Conservation (phyloP, 495 filamentous ascomycete genomes). For the Penicillium lagena region DNA sequence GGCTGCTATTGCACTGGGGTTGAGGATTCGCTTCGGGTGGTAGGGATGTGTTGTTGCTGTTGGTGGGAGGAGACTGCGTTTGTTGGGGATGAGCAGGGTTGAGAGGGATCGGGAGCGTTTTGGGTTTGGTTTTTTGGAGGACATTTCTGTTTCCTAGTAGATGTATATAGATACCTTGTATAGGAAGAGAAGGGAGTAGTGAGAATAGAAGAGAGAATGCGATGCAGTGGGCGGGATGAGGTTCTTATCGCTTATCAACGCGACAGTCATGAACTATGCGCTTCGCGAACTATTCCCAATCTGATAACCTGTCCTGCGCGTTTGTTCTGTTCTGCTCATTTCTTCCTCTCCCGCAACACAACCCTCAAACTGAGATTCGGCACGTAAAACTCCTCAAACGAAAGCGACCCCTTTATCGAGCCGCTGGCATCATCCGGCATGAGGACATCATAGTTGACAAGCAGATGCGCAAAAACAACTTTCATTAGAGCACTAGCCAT, state of each 20-base stretch:
- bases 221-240: neutral
- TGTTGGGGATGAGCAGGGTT: no score
- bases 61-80: no score
- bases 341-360: conserved; percentile 4
- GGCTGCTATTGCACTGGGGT: no score
- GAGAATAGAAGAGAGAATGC: neutral
- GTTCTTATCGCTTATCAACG: neutral
- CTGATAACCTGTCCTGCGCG: no score
- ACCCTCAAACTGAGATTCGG: conserved; percentile 18
- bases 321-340: neutral
- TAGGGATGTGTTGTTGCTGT: no score
- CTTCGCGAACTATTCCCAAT: no score
- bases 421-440: conserved; percentile 6
- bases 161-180: neutral
- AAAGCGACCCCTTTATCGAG: conserved; percentile 12
- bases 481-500: conserved; percentile 51
- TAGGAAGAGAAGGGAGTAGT: neutral
- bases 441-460: conserved; percentile 43
- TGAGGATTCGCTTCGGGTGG: no score
- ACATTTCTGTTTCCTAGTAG: no score
- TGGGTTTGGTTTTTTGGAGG: no score
- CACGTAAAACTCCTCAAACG: conserved; percentile 22
- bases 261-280: neutral
- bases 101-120: no score
- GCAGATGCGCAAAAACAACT: conserved; percentile 39